Evolutionary conservation across 371 early-diverging fungal species (phyloP), one percentile per base, ranked within the genome.

Genomic region (Lichtheimia hyalospora): DNA sequence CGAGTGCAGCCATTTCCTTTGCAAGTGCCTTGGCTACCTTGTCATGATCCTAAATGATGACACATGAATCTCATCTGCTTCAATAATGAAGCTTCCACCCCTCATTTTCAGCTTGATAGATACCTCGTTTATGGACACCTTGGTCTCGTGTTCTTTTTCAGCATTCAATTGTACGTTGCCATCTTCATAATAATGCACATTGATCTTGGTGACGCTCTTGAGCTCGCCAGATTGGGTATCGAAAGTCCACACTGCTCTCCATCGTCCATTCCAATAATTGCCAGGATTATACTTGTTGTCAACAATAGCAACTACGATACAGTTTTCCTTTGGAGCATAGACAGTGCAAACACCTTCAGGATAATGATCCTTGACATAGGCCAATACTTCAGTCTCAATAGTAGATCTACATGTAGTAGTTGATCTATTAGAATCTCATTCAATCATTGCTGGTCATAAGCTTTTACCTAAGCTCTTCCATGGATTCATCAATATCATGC

Each of bases 131-230:
- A 50, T 55, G 14, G 58, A 10, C 2, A 75, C 70, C n/a, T 80
- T 62, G 16, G 63, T 27, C 49, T 67, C 76, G 49, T 87, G 64
- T 0, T 87, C 87, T 66, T 92, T 91, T 20, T 80, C 79, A 15
- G 92, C 81, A 58, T 92, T 89, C 58, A 96, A 70, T 73, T 98
- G 99, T 44, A 98, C 97, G 63, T 98, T 98, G 24, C 99, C 99
- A 62, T 98, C 97, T 79, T 98, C 99, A 71, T 93, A 98, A 74
- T 98, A 98, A 66, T 98, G 99, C 16, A 97, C 95, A 51, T 88
- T 81, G 23, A 90, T 85, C 66, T 86, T 85, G 42, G 92, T 64
- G 12, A 61, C 62, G 3, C 96, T 97, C 59, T 77, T 87, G 14
- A 96, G 66, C 41, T 82, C 79, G 27, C 77, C 81, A 0, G 85